Base-by-base conservation (phyloP, 805 yeast species). In the Cyberlindnera mississippiensis region DNA sequence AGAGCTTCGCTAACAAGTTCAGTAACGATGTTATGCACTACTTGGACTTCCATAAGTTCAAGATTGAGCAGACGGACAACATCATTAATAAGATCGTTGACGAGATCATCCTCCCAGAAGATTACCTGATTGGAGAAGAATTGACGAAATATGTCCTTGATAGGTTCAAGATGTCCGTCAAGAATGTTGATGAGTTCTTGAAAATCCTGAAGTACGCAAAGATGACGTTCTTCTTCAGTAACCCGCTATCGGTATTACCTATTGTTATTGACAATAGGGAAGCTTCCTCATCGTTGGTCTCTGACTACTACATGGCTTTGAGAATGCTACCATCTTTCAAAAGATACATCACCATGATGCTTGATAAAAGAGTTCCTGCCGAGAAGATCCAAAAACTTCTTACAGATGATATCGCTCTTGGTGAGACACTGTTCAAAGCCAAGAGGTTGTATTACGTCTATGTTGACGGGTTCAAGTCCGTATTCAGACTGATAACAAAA, bases 281-380 rank as follows among this genome's bases (percentile, higher is more conserved):
- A 6, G 24, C n/a, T 13, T 24, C 28, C 3, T 27, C 26, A 6
- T 3, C 38, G 5, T 22, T 56, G 11, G 33, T 38, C 13, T 24
- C 44, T 3, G 39, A 26, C 13, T 52, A 64, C 34, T 35, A 42
- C 12, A 33, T 37, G 4, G 60, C 66, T 2, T 39, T 67, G 2
- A 53, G 69, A 30, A 52, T 56, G 51, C 48, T 68, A 26, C 67
- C 68, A 0, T 67, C 74, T 0, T 68, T 68, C 44, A 51, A 43
- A 33, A 35, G 41, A 16, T 49, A 51, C 36, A 44, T 64, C 28
- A 19, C 2, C 16, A 48, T 4, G 24, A 44, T 20, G 46, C 46
- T 28, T 37, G 45, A 29, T 17, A 37, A 12, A 37, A 40, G 11
- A 36, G 29, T 34, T n/a, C 35, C 30, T 4, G 28, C 28, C 1